These are phyloP conservation scores for Cordyceps pruinosa DNA, from an alignment of 2,329 filamentous ascomycete species.

Conservation along the genomic window DNA sequence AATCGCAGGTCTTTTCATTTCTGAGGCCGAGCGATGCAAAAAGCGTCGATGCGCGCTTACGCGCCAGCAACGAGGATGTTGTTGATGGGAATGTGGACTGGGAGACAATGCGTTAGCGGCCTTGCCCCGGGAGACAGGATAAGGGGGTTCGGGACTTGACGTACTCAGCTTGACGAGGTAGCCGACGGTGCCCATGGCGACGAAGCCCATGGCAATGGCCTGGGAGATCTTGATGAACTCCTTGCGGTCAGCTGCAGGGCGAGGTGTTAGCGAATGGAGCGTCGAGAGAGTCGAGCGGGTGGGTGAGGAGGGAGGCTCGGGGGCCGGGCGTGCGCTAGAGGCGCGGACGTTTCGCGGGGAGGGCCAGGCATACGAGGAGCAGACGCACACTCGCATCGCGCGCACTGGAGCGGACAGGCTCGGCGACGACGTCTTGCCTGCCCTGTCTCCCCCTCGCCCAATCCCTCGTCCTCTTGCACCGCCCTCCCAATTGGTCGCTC, in stretches of 20 bases:
- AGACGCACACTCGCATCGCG: too few species aligned
- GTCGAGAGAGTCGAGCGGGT: too few species aligned
- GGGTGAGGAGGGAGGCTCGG: too few species aligned
- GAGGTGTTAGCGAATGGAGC: not conserved
- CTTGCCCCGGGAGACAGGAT: not conserved
- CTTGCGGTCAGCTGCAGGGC: conserved; percentile 32
- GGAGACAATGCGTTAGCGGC: not conserved
- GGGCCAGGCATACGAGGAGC: too few species aligned
- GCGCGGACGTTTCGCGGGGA: too few species aligned
- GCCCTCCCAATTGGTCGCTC: not conserved
- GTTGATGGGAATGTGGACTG: conserved; percentile 64
- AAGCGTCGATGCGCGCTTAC: conserved; percentile 29
- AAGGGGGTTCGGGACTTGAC: conserved; percentile 17
- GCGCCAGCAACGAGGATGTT: conserved; percentile 62
- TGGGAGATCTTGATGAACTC: conserved; percentile 41
- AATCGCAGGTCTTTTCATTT: too few species aligned
- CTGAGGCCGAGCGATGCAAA: too few species aligned
- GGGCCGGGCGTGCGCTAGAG: too few species aligned
- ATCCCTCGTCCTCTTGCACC: not conserved
- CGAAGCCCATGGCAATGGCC: conserved; percentile 62
- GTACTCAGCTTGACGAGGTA: conserved; percentile 65
- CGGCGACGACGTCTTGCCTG: too few species aligned
- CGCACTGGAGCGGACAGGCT: too few species aligned
- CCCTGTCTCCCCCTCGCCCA: too few species aligned
- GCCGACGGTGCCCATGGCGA: conserved; percentile 64